Percentiles rank a stretch among this genome's conserved stretches.
phyloP scores from a whole-genome alignment of 257 asterid genomes.

The Forsythia suspensa region DNA sequence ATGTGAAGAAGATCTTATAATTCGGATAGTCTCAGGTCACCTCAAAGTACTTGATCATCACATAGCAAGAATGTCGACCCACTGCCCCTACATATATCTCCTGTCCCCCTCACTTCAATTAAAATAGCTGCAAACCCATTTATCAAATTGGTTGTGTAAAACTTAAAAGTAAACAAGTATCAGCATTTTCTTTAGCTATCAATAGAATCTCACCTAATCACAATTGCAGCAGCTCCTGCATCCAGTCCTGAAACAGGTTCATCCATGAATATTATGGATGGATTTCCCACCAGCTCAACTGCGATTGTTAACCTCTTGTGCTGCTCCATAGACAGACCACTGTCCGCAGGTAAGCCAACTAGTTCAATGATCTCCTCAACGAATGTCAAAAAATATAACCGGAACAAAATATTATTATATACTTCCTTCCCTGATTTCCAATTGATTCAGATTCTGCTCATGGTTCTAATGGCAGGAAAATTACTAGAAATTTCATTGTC shows the following conservation, averaged over 20 bases:
- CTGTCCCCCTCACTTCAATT: constrained; percentile 8
- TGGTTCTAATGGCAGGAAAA: too few relatives aligned
- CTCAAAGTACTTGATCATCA: constrained; percentile 2
- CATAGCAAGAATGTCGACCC: background rate
- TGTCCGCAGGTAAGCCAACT: background rate
- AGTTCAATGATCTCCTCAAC: constrained; percentile 1
- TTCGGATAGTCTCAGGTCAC: background rate
- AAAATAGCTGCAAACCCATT: background rate
- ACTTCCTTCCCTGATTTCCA: too few relatives aligned
- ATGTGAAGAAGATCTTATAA: background rate
- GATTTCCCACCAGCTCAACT: background rate
- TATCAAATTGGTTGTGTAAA: background rate
- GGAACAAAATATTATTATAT: too few relatives aligned
- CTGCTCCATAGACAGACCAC: constrained; percentile 1
- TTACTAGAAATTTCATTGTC: too few relatives aligned
- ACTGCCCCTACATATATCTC: constrained; percentile 15
- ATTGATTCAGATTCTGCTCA: too few relatives aligned
- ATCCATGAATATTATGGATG: constrained; percentile 1
- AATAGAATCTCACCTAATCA: background rate
- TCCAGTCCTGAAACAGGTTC: background rate
- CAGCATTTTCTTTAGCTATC: background rate
- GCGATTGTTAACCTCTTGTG: background rate
- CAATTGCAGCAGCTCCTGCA: background rate
- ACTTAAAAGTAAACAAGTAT: background rate
- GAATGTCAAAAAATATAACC: background rate